Percentiles rank a stretch among this genome's conserved stretches.
phyloP scores from a whole-genome alignment of 495 filamentous ascomycete genomes.

The Pseudotulostoma volvatum region DNA sequence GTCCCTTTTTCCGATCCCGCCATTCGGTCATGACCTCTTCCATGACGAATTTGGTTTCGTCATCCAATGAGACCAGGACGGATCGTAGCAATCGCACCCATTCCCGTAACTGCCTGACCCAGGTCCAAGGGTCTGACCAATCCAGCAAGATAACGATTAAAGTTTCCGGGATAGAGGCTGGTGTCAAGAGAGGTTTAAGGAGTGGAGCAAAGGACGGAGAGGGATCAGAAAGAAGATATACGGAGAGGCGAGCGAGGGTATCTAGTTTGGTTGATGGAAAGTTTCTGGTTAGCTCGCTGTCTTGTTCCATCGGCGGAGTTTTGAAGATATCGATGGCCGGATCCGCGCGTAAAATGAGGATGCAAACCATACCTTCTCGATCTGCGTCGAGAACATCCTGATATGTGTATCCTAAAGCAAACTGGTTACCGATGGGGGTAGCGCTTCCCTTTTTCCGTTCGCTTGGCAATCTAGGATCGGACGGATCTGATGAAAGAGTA shows the following conservation, averaged over 20 bases:
- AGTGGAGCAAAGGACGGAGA: constrained; percentile 70
- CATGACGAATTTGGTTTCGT: constrained; percentile 62
- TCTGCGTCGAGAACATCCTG: constrained; percentile 89
- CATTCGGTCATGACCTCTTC: constrained; percentile 61
- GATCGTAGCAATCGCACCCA: constrained; percentile 73
- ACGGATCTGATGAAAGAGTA: constrained; percentile 48
- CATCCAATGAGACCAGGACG: constrained; percentile 56
- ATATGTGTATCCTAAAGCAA: constrained; percentile 89
- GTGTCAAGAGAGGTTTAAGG: constrained; percentile 69
- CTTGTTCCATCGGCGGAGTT: neutral
- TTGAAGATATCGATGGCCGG: neutral
- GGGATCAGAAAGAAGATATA: constrained; percentile 75
- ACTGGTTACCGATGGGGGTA: constrained; percentile 79
- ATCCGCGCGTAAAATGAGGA: constrained; percentile 3
- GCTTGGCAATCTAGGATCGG: constrained; percentile 33
- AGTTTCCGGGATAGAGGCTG: constrained; percentile 71
- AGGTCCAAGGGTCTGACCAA: constrained; percentile 86
- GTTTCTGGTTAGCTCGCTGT: constrained; percentile 2
- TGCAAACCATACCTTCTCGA: constrained; percentile 60
- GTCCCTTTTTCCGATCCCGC: constrained; percentile 33
- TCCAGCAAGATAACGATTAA: constrained; percentile 78
- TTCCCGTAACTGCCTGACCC: constrained; percentile 71
- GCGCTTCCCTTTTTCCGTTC: constrained; percentile 44
- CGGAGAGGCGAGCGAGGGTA: constrained; percentile 76
- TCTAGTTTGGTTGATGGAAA: constrained; percentile 31